These are phyloP conservation scores for Fraxinus xanthoxyloides DNA, from an alignment of 305 asterid genomes.

Conservation along the genomic window DNA sequence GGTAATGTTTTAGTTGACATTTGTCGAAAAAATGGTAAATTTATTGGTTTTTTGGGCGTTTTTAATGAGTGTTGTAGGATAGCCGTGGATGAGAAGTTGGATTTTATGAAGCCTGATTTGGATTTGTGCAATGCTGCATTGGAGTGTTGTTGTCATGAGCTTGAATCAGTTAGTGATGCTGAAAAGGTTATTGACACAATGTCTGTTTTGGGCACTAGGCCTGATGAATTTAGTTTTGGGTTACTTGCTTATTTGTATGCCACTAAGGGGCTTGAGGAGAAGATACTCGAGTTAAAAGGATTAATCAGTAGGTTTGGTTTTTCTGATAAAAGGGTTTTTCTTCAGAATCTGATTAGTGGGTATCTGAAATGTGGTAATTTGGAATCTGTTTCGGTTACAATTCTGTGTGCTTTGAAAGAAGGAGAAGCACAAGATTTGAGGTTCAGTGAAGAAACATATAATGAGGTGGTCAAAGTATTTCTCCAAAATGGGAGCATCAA, in stretches of 20 bases:
- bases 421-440: conserved; percentile 32
- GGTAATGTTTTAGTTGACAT: conserved; percentile 58
- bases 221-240: conserved; percentile 63
- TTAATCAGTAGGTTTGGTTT: conserved; percentile 56
- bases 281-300: conserved; percentile 60
- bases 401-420: conserved; percentile 51
- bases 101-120: conserved; percentile 67
- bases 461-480: conserved; percentile 62
- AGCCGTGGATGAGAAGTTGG: conserved; percentile 65
- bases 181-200: conserved; percentile 69
- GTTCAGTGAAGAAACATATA: conserved; percentile 49
- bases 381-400: conserved; percentile 47
- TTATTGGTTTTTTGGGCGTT: conserved; percentile 51
- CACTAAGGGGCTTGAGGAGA: conserved; percentile 55
- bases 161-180: conserved; percentile 62
- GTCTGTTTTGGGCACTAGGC: conserved; percentile 73
- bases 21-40: conserved; percentile 64
- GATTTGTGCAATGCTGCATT: conserved; percentile 81
- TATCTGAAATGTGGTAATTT: conserved; percentile 59
- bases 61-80: conserved; percentile 74
- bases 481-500: conserved; percentile 49
- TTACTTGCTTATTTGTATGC: conserved; percentile 78
- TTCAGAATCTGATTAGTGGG: conserved; percentile 69
- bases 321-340: conserved; percentile 34
- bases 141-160: conserved; percentile 68